Evolutionary conservation across 2,329 filamentous ascomycete species (phyloP).

Genomic region (Beauveria medogensis): DNA sequence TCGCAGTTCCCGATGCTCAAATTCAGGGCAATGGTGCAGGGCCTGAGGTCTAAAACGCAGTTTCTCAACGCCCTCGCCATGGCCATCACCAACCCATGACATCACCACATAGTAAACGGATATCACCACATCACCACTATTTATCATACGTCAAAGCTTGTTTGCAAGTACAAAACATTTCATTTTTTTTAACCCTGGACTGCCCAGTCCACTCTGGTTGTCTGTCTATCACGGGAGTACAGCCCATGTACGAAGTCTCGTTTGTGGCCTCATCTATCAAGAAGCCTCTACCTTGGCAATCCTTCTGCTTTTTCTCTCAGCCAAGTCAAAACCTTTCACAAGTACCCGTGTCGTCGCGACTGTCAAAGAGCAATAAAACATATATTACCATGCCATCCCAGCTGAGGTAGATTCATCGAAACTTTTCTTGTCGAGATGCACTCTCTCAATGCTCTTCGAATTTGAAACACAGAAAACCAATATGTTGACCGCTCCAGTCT

Average conservation of each 20-base stretch:
- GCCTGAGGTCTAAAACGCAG: too few relatives aligned
- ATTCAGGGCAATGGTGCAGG: neutral
- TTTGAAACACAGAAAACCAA: constrained; percentile 26
- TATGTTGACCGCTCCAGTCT: constrained; percentile 25
- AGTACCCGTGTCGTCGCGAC: constrained; percentile 18
- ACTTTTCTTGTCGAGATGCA: constrained; percentile 29
- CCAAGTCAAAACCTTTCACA: constrained; percentile 22
- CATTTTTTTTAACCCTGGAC: constrained; percentile 24
- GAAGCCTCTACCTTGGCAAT: constrained; percentile 18
- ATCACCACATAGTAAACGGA: neutral
- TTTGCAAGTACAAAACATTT: constrained; percentile 16
- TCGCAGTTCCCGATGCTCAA: neutral
- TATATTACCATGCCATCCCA: constrained; percentile 24
- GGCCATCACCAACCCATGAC: neutral
- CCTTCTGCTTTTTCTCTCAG: constrained; percentile 19
- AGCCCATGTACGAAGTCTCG: constrained; percentile 17
- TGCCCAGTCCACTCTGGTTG: constrained; percentile 23
- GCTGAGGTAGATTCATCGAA: constrained; percentile 25
- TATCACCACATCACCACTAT: neutral
- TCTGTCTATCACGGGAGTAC: constrained; percentile 26
- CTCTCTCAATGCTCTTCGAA: constrained; percentile 28
- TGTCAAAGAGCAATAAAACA: constrained; percentile 20
- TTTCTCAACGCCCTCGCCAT: too few relatives aligned
- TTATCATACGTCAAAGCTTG: neutral
- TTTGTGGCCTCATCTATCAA: constrained; percentile 20